Percentiles rank a stretch among this genome's conserved stretches.
These are phyloP conservation scores for Ascochyta pisi DNA, from an alignment of 2,329 filamentous ascomycete genomes.

Conservation along the genomic window DNA sequence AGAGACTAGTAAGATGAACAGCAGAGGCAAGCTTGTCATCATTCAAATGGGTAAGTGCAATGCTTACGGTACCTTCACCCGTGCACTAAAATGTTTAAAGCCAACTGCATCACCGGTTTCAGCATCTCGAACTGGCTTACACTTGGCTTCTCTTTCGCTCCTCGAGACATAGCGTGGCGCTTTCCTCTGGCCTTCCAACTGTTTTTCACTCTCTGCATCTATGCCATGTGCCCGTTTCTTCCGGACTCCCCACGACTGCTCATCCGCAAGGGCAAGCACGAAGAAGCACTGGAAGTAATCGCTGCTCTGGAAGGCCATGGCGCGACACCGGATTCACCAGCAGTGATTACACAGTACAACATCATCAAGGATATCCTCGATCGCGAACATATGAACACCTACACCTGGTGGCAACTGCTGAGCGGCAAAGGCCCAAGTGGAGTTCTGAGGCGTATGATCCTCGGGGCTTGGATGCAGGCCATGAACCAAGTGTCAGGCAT, in stretches of 20 bases:
- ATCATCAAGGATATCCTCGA: constrained; percentile 52
- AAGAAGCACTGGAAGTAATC: constrained; percentile 49
- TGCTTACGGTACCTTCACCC: no score
- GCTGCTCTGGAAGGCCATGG: constrained; percentile 50
- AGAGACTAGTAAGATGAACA: constrained; percentile 56
- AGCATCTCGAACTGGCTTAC: constrained; percentile 54
- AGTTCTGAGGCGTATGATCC: constrained; percentile 53
- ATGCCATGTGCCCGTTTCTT: constrained; percentile 55
- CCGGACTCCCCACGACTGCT: constrained; percentile 56
- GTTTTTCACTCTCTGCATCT: constrained; percentile 64
- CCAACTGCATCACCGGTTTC: constrained; percentile 54
- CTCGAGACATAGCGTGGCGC: constrained; percentile 45
- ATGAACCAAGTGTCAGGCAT: constrained; percentile 53
- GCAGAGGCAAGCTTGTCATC: constrained; percentile 55
- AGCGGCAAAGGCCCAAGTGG: constrained; percentile 51
- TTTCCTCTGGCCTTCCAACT: constrained; percentile 65
- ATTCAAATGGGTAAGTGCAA: constrained; percentile 50
- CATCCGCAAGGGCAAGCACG: constrained; percentile 59
- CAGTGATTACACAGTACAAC: constrained; percentile 45
- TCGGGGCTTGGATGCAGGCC: constrained; percentile 56
- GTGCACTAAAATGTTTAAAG: constrained; percentile 22
- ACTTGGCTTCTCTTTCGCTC: constrained; percentile 52
- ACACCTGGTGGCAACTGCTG: constrained; percentile 55
- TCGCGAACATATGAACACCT: constrained; percentile 54
- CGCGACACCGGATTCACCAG: constrained; percentile 44